Conservation (phyloP, 306 rosid species). For the Lithocarpus polystachyus region DNA sequence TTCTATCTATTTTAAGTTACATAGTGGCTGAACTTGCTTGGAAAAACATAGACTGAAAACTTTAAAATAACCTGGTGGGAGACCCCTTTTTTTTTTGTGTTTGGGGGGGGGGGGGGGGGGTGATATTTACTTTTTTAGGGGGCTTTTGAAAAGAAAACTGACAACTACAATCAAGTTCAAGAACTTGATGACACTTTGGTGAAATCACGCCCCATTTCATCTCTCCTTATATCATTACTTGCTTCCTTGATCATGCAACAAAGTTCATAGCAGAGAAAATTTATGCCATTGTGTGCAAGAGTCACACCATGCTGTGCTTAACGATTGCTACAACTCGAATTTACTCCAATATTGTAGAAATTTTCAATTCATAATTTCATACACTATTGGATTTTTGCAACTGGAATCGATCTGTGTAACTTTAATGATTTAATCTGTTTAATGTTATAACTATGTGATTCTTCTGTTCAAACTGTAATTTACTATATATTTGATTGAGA, state of each 20-base stretch:
- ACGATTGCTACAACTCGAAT: background rate
- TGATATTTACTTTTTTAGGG: background rate
- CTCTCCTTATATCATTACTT: background rate
- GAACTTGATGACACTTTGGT: background rate
- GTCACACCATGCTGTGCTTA: background rate
- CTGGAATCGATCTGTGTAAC: too few relatives aligned
- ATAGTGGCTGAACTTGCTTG: too few relatives aligned
- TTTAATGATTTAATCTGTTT: background rate
- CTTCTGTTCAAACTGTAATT: slow-evolving; percentile 10
- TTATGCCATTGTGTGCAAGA: background rate
- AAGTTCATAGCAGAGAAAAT: background rate
- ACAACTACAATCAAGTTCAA: background rate
- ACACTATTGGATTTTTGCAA: too few relatives aligned
- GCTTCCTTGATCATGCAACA: background rate
- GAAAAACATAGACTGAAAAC: background rate
- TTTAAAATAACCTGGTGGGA: too few relatives aligned
- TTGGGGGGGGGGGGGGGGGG: too few relatives aligned
- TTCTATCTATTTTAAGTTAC: background rate
- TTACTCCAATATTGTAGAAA: background rate
- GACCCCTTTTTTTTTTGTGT: too few relatives aligned
- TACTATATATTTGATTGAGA: slow-evolving; percentile 1
- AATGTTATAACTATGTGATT: slow-evolving; percentile 17
- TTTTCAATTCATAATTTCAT: background rate
- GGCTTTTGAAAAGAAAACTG: background rate
- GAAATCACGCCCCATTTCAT: background rate